Percentiles rank a stretch among this genome's conserved stretches.
Evolutionary conservation across 768 basidiomycete genomes (phyloP).

Genomic region (Lactarius vividus): DNA sequence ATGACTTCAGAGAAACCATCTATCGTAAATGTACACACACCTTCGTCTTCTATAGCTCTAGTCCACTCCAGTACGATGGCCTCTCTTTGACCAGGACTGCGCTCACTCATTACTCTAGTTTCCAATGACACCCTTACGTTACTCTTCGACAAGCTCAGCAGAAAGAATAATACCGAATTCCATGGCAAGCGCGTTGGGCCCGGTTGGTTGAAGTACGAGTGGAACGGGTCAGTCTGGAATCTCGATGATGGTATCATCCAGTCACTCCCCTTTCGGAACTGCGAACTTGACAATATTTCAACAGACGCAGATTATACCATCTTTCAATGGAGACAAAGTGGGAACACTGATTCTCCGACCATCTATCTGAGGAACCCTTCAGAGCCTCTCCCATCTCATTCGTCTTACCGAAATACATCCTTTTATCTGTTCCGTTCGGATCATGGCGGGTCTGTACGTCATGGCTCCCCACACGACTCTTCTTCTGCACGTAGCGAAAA

Average conservation of each 20-base stretch:
- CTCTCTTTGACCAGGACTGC: constrained; percentile 1
- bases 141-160: constrained; percentile 68
- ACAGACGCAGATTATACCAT: constrained; percentile 87
- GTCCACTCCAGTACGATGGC: constrained; percentile 64
- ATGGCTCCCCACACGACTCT: constrained; percentile 33
- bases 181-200: constrained; percentile 61
- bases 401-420: constrained; percentile 65
- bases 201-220: constrained; percentile 88
- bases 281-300: neutral
- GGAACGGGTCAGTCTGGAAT: constrained; percentile 75
- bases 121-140: constrained; percentile 62
- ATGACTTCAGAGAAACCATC: constrained; percentile 39
- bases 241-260: constrained; percentile 72
- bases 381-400: constrained; percentile 54
- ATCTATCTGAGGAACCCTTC: constrained; percentile 63
- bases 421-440: constrained; percentile 63
- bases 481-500: constrained; percentile 33
- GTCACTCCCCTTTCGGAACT: neutral
- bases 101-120: constrained; percentile 42
- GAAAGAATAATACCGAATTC: constrained; percentile 60
- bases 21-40: constrained; percentile 74
- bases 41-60: constrained; percentile 68
- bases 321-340: constrained; percentile 68
- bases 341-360: constrained; percentile 42
- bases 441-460: neutral